Conservation (phyloP, 129 eudicot species). For the Saussurea involucrata region DNA sequence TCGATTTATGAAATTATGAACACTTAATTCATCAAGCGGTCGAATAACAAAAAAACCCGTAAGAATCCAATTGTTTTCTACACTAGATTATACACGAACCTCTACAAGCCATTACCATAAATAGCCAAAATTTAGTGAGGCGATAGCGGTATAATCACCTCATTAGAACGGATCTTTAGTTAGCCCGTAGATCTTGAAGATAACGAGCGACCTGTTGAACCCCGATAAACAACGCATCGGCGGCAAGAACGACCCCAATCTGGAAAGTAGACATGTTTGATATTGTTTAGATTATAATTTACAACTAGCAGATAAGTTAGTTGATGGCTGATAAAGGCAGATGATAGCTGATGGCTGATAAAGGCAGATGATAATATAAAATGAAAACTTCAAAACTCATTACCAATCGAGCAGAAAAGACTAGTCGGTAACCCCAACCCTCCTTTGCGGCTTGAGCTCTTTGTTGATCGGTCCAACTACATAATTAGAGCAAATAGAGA, state of each 20-base stretch:
- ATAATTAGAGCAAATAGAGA: slow-evolving; percentile 14
- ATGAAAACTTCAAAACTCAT: background rate
- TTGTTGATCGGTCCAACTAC: slow-evolving; percentile 98
- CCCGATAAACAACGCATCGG: slow-evolving; percentile 75
- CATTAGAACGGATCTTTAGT: slow-evolving; percentile 30
- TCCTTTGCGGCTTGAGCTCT: slow-evolving; percentile 88
- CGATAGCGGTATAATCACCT: slow-evolving; percentile 14
- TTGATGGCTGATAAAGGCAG: background rate
- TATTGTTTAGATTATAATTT: background rate
- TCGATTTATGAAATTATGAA: background rate
- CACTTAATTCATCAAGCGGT: background rate
- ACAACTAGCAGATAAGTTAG: background rate
- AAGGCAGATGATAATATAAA: background rate
- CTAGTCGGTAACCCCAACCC: slow-evolving; percentile 89
- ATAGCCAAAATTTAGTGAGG: slow-evolving; percentile 25
- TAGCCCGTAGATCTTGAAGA: slow-evolving; percentile 74
- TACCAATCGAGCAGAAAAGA: slow-evolving; percentile 91
- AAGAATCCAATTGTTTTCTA: background rate
- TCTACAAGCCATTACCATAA: background rate
- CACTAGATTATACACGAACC: slow-evolving; percentile 10
- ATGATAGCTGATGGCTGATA: background rate
- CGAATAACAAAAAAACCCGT: background rate
- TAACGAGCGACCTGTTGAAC: slow-evolving; percentile 72
- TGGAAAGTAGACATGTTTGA: slow-evolving; percentile 20
- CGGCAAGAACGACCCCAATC: slow-evolving; percentile 71